Evolutionary conservation across 2,329 filamentous ascomycete species (phyloP).

Genomic region (Fonsecaea monophora): DNA sequence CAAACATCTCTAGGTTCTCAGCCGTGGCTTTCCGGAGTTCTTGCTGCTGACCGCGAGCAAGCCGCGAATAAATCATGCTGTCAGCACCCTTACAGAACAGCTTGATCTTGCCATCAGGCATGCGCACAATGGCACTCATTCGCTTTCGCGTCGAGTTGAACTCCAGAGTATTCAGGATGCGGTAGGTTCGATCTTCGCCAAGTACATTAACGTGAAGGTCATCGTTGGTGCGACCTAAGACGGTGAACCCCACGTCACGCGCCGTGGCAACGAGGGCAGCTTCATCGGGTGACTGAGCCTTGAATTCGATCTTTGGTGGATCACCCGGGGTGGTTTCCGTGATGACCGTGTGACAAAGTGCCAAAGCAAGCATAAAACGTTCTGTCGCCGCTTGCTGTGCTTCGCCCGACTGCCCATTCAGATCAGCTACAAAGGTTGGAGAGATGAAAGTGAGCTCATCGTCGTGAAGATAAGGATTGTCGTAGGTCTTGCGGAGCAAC

Average conservation of each 20-base stretch:
- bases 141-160: slow-evolving; percentile 97
- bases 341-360: slow-evolving; percentile 96
- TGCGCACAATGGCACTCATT: slow-evolving; percentile 95
- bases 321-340: slow-evolving; percentile 90
- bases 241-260: slow-evolving; percentile 92
- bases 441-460: slow-evolving; percentile 92
- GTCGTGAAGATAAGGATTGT: slow-evolving; percentile 90
- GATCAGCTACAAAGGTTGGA: slow-evolving; percentile 83
- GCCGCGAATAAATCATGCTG: slow-evolving; percentile 92
- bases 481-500: slow-evolving; percentile 75
- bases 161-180: slow-evolving; percentile 90
- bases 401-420: slow-evolving; percentile 76
- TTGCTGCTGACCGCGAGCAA: slow-evolving; percentile 82
- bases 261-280: slow-evolving; percentile 93
- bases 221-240: slow-evolving; percentile 78
- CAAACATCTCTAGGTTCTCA: slow-evolving; percentile 96
- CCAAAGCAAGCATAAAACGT: slow-evolving; percentile 91
- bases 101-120: slow-evolving; percentile 88
- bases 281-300: slow-evolving; percentile 96
- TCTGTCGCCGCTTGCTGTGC: slow-evolving; percentile 80
- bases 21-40: slow-evolving; percentile 84
- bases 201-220: slow-evolving; percentile 85
- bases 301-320: slow-evolving; percentile 88
- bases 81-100: slow-evolving; percentile 98
- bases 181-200: slow-evolving; percentile 83